Base-by-base conservation (phyloP, 208 protist species). In the Herpetomonas tarakana region DNA sequence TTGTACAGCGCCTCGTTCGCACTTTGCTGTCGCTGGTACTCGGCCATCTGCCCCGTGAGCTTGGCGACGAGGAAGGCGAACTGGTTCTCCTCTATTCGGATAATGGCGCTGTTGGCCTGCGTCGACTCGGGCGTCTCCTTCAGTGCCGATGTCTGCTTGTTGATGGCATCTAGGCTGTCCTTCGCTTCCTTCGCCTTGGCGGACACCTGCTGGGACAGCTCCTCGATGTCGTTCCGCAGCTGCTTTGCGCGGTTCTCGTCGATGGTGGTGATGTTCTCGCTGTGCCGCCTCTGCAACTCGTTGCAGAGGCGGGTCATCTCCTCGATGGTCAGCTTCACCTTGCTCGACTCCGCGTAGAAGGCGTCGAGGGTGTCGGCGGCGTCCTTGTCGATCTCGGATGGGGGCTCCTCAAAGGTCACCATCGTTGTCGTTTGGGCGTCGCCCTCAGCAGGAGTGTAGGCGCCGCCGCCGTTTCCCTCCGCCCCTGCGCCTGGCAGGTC, bases 1-100 rank as follows among this genome's bases (percentile, higher is more conserved):
- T 78, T 78, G 69, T 94, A 94, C 26, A 67, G 71, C 55, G 85
- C 38, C 60, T 90, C 80, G 53, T 84, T 86, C 18, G 50, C 41
- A 3, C 62, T 52, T 53, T 93, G 83, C 22, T 83, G 81, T 14
- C 69, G 71, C 56, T 91, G 82, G 46, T 91, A 90, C 35, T 54
- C 71, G 18, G 62, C 65, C 80, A 97, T 92, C 29, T 62, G 49
- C 21, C 46, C 38, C 1, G 62, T 78, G 30, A 95, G 71, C 52
- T 68, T 65, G 24, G 58, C 24, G 22, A 85, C 27, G 54, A 95
- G 73, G 45, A 78, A 83, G 45, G 60, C 67, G 60, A 87, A 76
- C 58, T 93, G 82, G 67, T 97, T 97, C 52, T 95, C 83, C 59
- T 91, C 69, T 53, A 97, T 94, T 30, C 85, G 81, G 56, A 95